Conservation (phyloP, 2,329 filamentous ascomycete genomes). For the Penicillium sp. region DNA sequence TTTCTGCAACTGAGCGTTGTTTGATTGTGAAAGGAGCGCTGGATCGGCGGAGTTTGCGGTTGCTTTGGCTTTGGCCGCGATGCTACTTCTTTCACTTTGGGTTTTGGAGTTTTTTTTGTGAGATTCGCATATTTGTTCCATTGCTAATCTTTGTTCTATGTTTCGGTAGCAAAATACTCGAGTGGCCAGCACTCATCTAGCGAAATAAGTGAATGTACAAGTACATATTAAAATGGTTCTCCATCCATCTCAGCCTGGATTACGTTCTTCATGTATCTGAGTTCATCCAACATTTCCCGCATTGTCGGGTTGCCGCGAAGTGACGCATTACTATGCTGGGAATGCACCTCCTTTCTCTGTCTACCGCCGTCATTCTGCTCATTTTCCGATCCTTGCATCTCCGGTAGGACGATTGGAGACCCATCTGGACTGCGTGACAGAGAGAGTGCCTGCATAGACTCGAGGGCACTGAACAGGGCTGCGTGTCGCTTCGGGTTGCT, state of each 20-base stretch:
- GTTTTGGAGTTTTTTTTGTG: too few species aligned
- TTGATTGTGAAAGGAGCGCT: not conserved
- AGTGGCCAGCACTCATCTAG: conserved; percentile 17
- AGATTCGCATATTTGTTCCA: too few species aligned
- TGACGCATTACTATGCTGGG: conserved; percentile 18
- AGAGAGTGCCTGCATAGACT: conserved; percentile 28
- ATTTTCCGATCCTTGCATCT: conserved; percentile 5
- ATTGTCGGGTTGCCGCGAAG: conserved; percentile 37
- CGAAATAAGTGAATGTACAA: not conserved
- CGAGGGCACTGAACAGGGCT: conserved; percentile 32
- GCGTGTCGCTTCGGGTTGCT: conserved; percentile 38
- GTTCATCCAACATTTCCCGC: conserved; percentile 49
- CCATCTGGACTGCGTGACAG: conserved; percentile 24
- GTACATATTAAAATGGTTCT: conserved; percentile 16
- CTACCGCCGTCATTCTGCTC: not conserved
- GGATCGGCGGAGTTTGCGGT: not conserved
- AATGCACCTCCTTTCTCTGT: conserved; percentile 9
- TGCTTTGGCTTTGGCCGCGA: not conserved
- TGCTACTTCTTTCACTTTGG: not conserved
- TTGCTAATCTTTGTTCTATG: not conserved
- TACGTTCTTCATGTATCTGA: conserved; percentile 49
- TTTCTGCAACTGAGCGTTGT: not conserved
- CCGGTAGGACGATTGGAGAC: conserved; percentile 22
- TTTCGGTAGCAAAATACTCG: not conserved
- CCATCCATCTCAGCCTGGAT: conserved; percentile 38